phyloP scores from a whole-genome alignment of 2,329 filamentous ascomycete genomes.

The Beauveria sp. region DNA sequence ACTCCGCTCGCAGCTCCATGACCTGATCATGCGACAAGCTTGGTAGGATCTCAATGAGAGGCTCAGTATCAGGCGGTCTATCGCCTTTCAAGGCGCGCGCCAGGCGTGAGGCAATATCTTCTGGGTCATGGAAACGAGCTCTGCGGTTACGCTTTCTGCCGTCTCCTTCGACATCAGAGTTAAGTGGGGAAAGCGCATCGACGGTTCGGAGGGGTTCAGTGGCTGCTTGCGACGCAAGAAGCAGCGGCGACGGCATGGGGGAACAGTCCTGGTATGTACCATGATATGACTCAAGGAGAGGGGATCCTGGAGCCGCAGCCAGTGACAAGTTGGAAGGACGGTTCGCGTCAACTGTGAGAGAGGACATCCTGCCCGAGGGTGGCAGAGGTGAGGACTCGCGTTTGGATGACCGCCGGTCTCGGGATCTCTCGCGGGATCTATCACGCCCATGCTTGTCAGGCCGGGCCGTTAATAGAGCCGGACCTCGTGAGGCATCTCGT shows the following conservation, averaged over 20 bases:
- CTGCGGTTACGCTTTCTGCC: slow-evolving; percentile 46
- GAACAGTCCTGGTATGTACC: slow-evolving; percentile 93
- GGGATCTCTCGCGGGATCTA: slow-evolving; percentile 19
- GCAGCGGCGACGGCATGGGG: slow-evolving; percentile 81
- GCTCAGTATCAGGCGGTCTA: slow-evolving; percentile 56
- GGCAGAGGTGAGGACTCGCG: slow-evolving; percentile 41
- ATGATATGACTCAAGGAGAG: slow-evolving; percentile 83
- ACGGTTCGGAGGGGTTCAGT: slow-evolving; percentile 42
- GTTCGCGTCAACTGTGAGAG: slow-evolving; percentile 41
- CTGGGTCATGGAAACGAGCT: slow-evolving; percentile 76
- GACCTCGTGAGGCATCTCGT: slow-evolving; percentile 21
- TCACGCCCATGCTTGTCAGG: slow-evolving; percentile 12
- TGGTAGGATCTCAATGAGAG: slow-evolving; percentile 77
- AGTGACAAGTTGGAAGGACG: slow-evolving; percentile 36
- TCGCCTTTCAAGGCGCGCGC: slow-evolving; percentile 66
- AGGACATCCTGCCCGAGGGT: slow-evolving; percentile 42
- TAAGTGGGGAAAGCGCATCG: slow-evolving; percentile 45
- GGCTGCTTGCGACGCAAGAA: slow-evolving; percentile 39
- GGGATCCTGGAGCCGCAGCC: slow-evolving; percentile 63
- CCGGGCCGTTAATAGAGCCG: slow-evolving; percentile 17
- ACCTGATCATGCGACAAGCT: slow-evolving; percentile 80
- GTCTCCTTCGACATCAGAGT: slow-evolving; percentile 37
- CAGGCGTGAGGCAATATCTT: slow-evolving; percentile 68
- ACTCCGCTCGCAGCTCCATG: slow-evolving; percentile 75
- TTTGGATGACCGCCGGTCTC: slow-evolving; percentile 26